These are phyloP conservation scores for Schizosaccharomyces versatilis DNA, from an alignment of 1,139 yeast genomes.

Conservation along the genomic window DNA sequence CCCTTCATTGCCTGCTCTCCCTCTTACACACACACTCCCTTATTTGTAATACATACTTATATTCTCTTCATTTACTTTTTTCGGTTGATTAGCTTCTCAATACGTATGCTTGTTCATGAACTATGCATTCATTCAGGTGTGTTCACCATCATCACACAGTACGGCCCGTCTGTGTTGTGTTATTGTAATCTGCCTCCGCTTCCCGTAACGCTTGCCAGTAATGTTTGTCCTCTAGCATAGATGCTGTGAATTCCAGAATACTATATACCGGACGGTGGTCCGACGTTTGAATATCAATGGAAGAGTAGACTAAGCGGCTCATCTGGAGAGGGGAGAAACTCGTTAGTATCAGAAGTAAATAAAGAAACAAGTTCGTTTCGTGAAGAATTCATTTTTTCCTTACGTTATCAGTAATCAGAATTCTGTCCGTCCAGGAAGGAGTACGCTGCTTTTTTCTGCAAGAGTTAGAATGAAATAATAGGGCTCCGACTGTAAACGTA, in stretches of 20 bases:
- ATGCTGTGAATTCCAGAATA: not conserved
- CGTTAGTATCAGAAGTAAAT: not conserved
- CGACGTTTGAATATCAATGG: not conserved
- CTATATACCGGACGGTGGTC: not conserved
- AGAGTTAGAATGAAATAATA: not conserved
- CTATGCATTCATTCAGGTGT: no score
- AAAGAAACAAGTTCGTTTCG: not conserved
- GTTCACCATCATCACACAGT: no score
- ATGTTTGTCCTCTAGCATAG: no score
- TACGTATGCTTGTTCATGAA: no score
- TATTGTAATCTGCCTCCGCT: no score
- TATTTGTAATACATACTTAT: no score
- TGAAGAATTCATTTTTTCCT: not conserved
- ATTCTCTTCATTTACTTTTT: no score
- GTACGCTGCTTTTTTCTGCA: conserved; percentile 53
- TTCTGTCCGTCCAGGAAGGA: conserved; percentile 94
- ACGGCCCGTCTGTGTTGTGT: no score
- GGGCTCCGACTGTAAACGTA: not conserved
- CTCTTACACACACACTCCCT: no score
- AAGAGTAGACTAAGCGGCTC: not conserved
- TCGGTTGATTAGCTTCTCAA: no score
- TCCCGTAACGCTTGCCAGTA: no score
- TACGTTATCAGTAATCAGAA: conserved; percentile 26
- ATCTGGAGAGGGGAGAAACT: not conserved
- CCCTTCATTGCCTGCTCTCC: no score